A percentile compares a stretch with the other conserved stretches of the same genome.
phyloP scores from a whole-genome alignment of 2,329 filamentous ascomycete genomes.

The Sclerotinia trifoliorum region DNA sequence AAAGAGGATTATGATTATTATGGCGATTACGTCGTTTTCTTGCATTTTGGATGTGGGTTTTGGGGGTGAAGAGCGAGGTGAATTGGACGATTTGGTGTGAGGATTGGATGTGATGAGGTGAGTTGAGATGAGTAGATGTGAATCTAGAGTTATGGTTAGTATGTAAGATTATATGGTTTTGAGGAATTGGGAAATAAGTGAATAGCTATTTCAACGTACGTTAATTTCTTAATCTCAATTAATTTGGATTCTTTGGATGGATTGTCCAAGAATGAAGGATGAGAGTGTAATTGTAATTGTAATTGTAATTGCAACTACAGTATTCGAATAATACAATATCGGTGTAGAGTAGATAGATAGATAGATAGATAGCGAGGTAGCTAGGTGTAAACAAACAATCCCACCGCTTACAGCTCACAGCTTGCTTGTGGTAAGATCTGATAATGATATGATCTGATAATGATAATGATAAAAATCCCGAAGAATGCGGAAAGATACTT shows the following conservation, averaged over 20 bases:
- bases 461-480: background rate
- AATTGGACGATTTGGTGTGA: too few relatives aligned
- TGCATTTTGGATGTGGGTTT: slow-evolving; percentile 49
- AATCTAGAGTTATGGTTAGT: too few relatives aligned
- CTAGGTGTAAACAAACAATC: background rate
- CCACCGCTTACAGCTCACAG: too few relatives aligned
- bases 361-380: background rate
- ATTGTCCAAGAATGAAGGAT: too few relatives aligned
- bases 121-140: background rate
- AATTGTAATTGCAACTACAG: background rate
- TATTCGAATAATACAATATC: background rate
- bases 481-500: background rate
- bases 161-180: too few relatives aligned
- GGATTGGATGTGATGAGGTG: background rate
- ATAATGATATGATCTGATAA: too few relatives aligned
- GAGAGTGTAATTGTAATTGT: too few relatives aligned
- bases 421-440: background rate
- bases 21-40: slow-evolving; percentile 65
- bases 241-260: background rate
- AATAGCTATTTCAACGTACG: too few relatives aligned
- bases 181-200: too few relatives aligned
- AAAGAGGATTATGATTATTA: slow-evolving; percentile 68
- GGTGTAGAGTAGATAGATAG: background rate
- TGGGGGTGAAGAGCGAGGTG: background rate
- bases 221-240: background rate